phyloP scores from a whole-genome alignment of 2,329 filamentous ascomycete species.

The Botrytis deweyae region DNA sequence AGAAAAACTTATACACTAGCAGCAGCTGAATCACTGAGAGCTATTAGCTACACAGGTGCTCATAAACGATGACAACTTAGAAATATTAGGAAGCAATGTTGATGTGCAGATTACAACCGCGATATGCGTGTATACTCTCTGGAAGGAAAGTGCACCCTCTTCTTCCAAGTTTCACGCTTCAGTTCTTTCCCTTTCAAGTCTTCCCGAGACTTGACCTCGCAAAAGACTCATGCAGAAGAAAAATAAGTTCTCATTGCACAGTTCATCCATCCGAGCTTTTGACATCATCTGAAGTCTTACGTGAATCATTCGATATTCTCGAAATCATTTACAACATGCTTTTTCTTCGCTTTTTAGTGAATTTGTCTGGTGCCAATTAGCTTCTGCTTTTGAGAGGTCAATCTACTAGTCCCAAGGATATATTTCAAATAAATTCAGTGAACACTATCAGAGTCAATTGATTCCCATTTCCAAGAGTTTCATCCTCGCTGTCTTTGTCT shows the following conservation, averaged over 20 bases:
- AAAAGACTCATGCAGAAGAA: not conserved
- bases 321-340: not conserved
- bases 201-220: accelerated
- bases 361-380: too few relatives aligned
- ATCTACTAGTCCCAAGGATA: not conserved
- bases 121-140: accelerated
- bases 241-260: not conserved
- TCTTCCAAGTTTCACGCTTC: not conserved
- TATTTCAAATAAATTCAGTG: too few relatives aligned
- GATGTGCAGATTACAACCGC: not conserved
- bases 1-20: not conserved
- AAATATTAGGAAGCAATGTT: not conserved
- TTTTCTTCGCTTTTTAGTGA: not conserved
- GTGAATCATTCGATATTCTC: not conserved
- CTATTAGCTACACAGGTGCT: not conserved
- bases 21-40: not conserved
- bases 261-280: not conserved
- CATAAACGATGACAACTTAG: not conserved
- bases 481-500: not conserved
- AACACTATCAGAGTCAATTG: not conserved
- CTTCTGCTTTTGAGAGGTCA: not conserved
- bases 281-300: not conserved
- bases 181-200: not conserved
- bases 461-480: not conserved
- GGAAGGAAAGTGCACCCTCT: not conserved